These are phyloP conservation scores for Phanerochaete sordida DNA, from an alignment of 768 basidiomycete species.

Conservation along the genomic window DNA sequence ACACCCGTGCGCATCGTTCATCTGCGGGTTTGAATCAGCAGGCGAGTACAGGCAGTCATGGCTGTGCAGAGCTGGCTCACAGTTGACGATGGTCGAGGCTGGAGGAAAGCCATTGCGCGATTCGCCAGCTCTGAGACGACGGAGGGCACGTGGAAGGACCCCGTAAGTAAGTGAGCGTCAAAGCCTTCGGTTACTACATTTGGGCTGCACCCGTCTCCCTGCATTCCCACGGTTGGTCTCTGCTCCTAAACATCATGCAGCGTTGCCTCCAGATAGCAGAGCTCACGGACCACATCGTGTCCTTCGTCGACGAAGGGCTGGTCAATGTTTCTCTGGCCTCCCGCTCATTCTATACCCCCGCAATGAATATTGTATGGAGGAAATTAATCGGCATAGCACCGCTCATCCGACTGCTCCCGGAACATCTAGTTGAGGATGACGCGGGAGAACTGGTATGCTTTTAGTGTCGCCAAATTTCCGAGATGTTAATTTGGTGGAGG, in stretches of 20 bases:
- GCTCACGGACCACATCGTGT: background rate
- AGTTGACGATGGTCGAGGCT: background rate
- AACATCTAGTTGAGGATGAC: background rate
- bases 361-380: background rate
- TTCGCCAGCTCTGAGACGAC: background rate
- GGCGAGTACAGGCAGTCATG: background rate
- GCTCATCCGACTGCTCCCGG: background rate
- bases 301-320: background rate
- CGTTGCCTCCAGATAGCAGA: background rate
- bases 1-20: background rate
- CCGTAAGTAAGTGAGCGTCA: background rate
- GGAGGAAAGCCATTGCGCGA: background rate
- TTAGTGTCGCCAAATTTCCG: background rate
- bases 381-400: background rate
- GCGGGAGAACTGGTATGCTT: background rate
- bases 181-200: background rate
- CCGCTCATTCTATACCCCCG: background rate
- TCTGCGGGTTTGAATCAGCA: background rate
- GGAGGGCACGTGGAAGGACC: no score
- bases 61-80: background rate
- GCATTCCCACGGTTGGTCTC: background rate
- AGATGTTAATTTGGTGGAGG: background rate
- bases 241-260: background rate
- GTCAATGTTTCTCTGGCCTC: background rate
- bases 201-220: background rate